Evolutionary conservation across 169 alveolate species (phyloP).

Genomic region (Eimeria tenella): DNA sequence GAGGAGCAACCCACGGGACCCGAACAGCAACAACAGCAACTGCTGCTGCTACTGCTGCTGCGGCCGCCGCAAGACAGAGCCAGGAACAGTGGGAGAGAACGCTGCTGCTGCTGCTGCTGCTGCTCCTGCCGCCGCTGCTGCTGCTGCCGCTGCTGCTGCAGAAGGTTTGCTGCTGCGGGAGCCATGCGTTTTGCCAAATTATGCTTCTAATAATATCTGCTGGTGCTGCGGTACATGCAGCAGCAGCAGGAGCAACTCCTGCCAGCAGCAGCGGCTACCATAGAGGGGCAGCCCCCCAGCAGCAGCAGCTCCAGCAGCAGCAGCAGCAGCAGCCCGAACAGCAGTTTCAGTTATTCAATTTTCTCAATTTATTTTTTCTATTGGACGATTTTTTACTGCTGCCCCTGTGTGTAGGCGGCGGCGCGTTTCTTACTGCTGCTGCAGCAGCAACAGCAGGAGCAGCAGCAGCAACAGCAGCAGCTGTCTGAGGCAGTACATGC

Average conservation of each 20-base stretch:
- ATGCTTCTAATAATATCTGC: not conserved
- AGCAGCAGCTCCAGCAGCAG: conserved; percentile 66
- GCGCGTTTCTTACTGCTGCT: conserved; percentile 54
- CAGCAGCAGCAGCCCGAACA: conserved; percentile 72
- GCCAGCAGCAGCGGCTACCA: not conserved
- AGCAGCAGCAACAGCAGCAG: conserved; percentile 64
- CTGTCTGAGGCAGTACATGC: not conserved
- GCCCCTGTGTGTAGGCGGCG: conserved; percentile 44
- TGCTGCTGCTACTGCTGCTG: too few species aligned
- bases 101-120: too few species aligned
- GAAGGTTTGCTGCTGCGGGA: conserved; percentile 18
- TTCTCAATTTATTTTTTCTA: conserved; percentile 68
- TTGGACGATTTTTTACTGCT: conserved; percentile 74
- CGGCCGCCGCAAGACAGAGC: too few species aligned
- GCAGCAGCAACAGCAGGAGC: conserved; percentile 74
- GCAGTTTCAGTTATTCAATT: conserved; percentile 49
- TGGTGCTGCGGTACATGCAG: not conserved
- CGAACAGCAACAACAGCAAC: too few species aligned
- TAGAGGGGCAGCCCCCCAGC: conserved; percentile 39
- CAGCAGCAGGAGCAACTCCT: conserved; percentile 47
- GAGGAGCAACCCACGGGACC: too few species aligned
- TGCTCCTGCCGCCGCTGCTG: too few species aligned
- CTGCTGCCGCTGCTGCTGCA: too few species aligned
- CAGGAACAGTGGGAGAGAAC: too few species aligned
- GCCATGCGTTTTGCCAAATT: not conserved